Evolutionary conservation across 129 eudicot genomes (phyloP), one percentile per base, ranked within the genome.

Genomic region (Helichrysum umbraculigerum): DNA sequence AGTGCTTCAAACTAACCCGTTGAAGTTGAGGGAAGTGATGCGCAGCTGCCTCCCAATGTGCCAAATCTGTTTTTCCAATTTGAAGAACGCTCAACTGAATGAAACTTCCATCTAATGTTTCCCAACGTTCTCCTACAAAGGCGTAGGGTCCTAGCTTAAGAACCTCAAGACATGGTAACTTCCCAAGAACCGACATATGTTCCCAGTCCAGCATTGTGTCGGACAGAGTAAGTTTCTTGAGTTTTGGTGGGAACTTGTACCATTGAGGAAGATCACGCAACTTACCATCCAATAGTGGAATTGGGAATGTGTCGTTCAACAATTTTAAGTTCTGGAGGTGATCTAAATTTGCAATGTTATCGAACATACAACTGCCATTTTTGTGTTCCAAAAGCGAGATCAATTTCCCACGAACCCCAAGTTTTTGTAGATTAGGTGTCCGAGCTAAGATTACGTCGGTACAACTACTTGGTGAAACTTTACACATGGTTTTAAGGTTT

Each of bases 61-160:
- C 78, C 70, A 86, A 70, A 80, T 86, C 79, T 12, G 87, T 76
- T 73, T 76, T 82, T 22, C 82, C 86, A 22, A 89, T 67, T 15
- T 81, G 76, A 60, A 86, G 67, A 67, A 81, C 81, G 74, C 78
- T 81, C 41, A 89, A 83, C 6, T 57, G 69, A 32, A 54, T 50
- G 54, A 89, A 89, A n/a, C 87, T 77, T 19, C 74, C 93, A 16
- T 81, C 81, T 0, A 57, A 41, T 17, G 88, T 73, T 66, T 66
- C 76, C 94, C 94, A 89, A 5, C 28, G 19, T 42, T 71, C 68
- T 2, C 91, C 95, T 14, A 15, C 12, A 52, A 86, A 89, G 1
- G 91, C 89, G 21, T 89, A 37, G 67, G 84, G 80, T 74, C 76
- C 78, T 7, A 88, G 29, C 72, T 88, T 88, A 34, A 88, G 84